Conservation (phyloP, 202 grass and related monocot genomes). For the Panicum virgatum region DNA sequence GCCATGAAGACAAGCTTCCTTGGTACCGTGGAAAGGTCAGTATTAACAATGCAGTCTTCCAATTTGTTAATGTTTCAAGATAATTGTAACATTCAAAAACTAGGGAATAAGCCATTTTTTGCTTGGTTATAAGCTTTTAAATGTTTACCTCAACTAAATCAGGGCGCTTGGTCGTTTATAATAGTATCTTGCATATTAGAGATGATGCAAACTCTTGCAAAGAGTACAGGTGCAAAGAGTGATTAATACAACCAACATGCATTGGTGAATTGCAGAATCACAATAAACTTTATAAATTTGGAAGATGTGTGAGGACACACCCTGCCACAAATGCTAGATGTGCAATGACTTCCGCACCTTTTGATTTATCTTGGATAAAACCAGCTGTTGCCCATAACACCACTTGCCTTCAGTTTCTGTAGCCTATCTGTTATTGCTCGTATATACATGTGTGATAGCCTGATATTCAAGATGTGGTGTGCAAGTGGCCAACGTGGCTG, state of each 20-base stretch:
- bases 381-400: background rate
- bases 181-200: background rate
- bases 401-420: background rate
- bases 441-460: constrained; percentile 15
- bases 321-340: background rate
- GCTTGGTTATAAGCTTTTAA: background rate
- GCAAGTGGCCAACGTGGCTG: background rate
- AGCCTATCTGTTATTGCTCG: background rate
- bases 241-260: background rate
- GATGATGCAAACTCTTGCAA: background rate
- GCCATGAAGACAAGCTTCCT: constrained; percentile 90
- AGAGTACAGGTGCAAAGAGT: background rate
- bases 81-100: background rate
- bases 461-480: background rate
- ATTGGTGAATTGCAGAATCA: background rate
- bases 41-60: background rate
- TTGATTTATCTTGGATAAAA: background rate
- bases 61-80: constrained; percentile 1
- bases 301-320: background rate
- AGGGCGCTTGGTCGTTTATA: background rate
- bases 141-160: background rate
- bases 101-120: background rate
- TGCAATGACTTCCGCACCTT: background rate
- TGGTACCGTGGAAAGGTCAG: constrained; percentile 99
- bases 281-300: background rate